Conservation (phyloP, 2,329 filamentous ascomycete genomes). For the Penicillium brevicompactum region DNA sequence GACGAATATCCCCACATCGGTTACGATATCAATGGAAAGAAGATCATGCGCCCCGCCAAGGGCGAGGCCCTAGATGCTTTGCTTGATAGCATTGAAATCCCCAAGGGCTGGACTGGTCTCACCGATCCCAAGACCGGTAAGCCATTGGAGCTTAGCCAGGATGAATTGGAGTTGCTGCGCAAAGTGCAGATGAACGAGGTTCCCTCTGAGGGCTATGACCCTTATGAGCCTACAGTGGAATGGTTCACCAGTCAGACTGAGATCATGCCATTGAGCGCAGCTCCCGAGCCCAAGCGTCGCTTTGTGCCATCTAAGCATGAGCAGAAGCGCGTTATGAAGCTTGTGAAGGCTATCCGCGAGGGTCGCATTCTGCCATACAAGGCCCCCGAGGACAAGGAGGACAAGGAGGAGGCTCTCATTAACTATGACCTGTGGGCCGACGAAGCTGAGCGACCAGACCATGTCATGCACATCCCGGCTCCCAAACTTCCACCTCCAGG, state of each 20-base stretch:
- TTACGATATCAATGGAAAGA: conserved; percentile 98
- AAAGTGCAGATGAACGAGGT: conserved; percentile 88
- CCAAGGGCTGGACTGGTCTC: conserved; percentile 94
- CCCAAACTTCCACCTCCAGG: conserved; percentile 91
- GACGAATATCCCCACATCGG: conserved; percentile 98
- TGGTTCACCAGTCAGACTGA: conserved; percentile 92
- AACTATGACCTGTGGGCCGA: conserved; percentile 95
- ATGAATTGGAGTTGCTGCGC: conserved; percentile 85
- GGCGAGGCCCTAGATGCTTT: conserved; percentile 91
- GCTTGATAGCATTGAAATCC: conserved; percentile 93
- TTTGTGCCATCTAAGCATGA: conserved; percentile 98
- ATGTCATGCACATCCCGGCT: conserved; percentile 92
- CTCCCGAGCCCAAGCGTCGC: conserved; percentile 91
- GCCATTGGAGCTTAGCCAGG: conserved; percentile 79
- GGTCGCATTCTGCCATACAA: conserved; percentile 91
- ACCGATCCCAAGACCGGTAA: conserved; percentile 94
- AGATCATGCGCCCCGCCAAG: conserved; percentile 92
- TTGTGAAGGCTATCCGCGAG: conserved; percentile 92
- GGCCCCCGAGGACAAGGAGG: conserved; percentile 71
- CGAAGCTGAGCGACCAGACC: conserved; percentile 77
- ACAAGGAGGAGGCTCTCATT: conserved; percentile 69
- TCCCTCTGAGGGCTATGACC: conserved; percentile 85
- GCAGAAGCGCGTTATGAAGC: conserved; percentile 93
- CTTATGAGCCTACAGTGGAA: conserved; percentile 90
- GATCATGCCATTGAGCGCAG: conserved; percentile 90